Base-by-base conservation (phyloP, 83 land plant genomes). In the Picea mariana region DNA sequence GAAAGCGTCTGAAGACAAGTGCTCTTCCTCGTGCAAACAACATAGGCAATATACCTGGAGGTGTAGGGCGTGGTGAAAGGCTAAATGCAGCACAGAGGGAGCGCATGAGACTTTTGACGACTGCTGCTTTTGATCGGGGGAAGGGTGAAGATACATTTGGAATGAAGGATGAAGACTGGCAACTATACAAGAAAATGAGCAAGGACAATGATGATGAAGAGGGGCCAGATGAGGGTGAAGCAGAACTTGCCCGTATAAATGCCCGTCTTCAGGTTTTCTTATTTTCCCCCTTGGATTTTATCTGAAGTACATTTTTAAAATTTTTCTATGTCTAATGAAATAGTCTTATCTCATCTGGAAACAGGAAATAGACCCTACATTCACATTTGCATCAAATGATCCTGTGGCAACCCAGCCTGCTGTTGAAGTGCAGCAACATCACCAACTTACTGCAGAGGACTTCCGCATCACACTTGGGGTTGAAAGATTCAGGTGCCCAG, bases 81-180 rank as follows among this genome's bases (percentile, higher is more conserved):
- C 82, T 95, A 77, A 97, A 85, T 85, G 93, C 98, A 75, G 90
- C 92, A 65, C 98, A 95, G 84, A 97, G 88, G 77, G 99, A 97
- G 71, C 94, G 99, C 40, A 97, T 97, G 99, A 97, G 94, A 47
- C 95, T 97, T 62, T 80, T 97, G 67, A 94, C 99, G 12, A 90
- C 98, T 26, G 99, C 98, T 60, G 99, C 99, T 52, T 97, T 97
- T 88, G 99, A 97, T 82, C 86, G 98, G 27, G 99, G 99, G 38
- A 97, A 97, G 82, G 99, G 94, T 69, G 99, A 97, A 83, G 99
- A 97, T 81, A 97, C 99, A 6, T 97, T 97, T 89, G 99, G 99
- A 71, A 88, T 89, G 75, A 91, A 85, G 62, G 99, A 97, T 85
- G 99, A 97, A 85, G 99, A 97, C 69, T 97, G 99, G 99, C 94